These are phyloP conservation scores for Termitomyces sp. DNA, from an alignment of 1,284 basidiomycete genomes.

Conservation along the genomic window DNA sequence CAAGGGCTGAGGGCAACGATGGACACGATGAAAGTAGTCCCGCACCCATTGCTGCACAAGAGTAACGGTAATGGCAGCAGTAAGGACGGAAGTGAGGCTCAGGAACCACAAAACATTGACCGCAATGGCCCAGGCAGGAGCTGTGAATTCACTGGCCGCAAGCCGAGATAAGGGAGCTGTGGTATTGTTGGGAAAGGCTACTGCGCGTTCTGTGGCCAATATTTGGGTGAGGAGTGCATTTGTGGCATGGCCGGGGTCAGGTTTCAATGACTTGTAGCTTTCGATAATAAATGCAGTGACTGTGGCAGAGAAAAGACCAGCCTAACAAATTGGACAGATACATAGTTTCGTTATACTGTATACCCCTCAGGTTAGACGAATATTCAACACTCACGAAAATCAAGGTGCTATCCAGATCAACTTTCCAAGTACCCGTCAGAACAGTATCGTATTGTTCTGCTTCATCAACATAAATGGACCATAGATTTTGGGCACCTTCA, in stretches of 20 bases:
- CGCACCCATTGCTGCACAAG: conserved; percentile 9
- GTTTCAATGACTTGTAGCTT: conserved; percentile 8
- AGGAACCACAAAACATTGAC: conserved; percentile 14
- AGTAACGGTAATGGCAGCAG: conserved; percentile 5
- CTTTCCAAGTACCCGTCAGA: conserved; percentile 11
- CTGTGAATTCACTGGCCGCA: neutral
- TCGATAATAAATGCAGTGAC: conserved; percentile 13
- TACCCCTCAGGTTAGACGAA: neutral
- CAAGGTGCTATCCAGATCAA: conserved; percentile 7
- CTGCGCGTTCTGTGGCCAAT: neutral
- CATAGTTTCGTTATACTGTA: neutral
- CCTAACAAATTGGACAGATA: neutral
- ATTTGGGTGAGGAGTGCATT: conserved; percentile 4
- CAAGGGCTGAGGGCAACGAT: neutral
- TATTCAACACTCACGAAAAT: conserved; percentile 13
- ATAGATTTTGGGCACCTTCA: conserved; percentile 5
- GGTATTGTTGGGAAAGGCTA: neutral
- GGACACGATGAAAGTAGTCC: neutral
- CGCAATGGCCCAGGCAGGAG: neutral
- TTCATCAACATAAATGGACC: conserved; percentile 4
- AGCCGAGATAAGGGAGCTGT: neutral
- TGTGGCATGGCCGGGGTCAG: conserved; percentile 1
- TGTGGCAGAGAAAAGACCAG: conserved; percentile 13
- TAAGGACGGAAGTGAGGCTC: conserved; percentile 6
- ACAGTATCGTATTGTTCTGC: conserved; percentile 4